Evolutionary conservation across 2,329 filamentous ascomycete genomes (phyloP), one percentile per base, ranked within the genome.

Genomic region (Hymenoscyphus infarciens): DNA sequence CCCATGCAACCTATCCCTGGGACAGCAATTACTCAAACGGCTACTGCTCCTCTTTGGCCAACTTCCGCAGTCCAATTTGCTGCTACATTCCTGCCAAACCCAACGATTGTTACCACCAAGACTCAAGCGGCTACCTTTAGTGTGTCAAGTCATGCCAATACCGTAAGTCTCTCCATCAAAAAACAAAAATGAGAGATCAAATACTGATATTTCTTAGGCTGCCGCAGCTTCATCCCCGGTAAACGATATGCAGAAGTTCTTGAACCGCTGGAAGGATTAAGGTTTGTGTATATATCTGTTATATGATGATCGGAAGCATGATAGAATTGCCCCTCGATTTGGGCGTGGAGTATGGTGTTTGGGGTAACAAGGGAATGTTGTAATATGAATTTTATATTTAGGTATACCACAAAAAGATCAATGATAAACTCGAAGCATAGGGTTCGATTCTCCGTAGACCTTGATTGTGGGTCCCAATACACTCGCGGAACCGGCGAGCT

Each of bases 1-100:
- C 75, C 76, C 15, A 77, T 78, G 75, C 76, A 77, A 63, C 72
- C 71, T 31, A 67, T 75, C 53, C 76, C 76, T 25, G 69, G 68
- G n/a, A 74, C 72, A 8, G 67, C 64, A 1, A 78, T 78, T 54
- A 77, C 74, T 33, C 74, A 74, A n/a, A 76, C 74, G 16, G 73
- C 72, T 15, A 72, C 71, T n/a, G 67, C 66, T 27, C 75, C 73
- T 57, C 70, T 74, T 29, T 75, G 72, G 61, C 74, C 76, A 42
- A 76, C 74, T 4, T 76, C 74, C 39, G 67, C 71, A 6, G 75
- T 75, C 35, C 61, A 62, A 8, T 64, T 76, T 15, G 76, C 74
- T 29, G 74, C 66, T 25, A 74, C 72, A 1, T 74, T 65, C 58
- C 60, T 76, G n/a, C 66, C 69, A 31, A 60, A 66, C 33, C 70